Base-by-base conservation (phyloP, 768 basidiomycete genomes). In the Lactarius evosmus region DNA sequence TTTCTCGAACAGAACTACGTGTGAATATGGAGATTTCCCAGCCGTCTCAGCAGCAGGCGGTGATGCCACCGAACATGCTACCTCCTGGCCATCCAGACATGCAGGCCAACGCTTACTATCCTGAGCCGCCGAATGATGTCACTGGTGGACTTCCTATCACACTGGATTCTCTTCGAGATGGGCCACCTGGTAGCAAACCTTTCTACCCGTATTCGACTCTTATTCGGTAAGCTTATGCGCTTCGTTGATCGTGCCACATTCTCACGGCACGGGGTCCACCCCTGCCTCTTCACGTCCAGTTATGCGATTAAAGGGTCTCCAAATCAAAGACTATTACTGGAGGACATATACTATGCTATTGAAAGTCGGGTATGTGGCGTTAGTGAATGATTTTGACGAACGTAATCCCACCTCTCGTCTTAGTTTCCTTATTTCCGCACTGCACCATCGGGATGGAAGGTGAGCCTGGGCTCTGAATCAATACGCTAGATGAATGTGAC, bases 221-320 rank as follows among this genome's bases (percentile, higher is more conserved):
- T 59, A 94, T 94, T 71, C 85, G 91, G 91, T 92, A 73, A 61
- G 87, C 80, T 63, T 62, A 56, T 41, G 25, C 19, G 22, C 60
- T 64, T 41, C 57, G 56, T 54, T 52, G 57, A 46, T 38, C 16
- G 27, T 30, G 40, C n/a, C 27, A 30, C 44, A 19, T 55, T 41
- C 66, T 51, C 62, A 49, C 46, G 22, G 46, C 55, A 69, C 63
- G 61, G 27, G 2, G 22, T 49, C 50, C 27, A 34, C 38, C 50
- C 46, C 30, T 33, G 50, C n/a, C 17, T 25, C 58, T 49, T 30
- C 22, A n/a, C 54, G 55, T 19, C 38, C 70, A 93, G 91, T 67
- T 94, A 93, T 73, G 91, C 91, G 60, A 94, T 94, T 75, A 94
- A 94, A 76, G 92, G 91, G 64, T 91, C 92, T 7, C 91, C 91